Evolutionary conservation across 495 filamentous ascomycete genomes (phyloP), one percentile per base, ranked within the genome.

Genomic region (Mycothermus thermophilus): DNA sequence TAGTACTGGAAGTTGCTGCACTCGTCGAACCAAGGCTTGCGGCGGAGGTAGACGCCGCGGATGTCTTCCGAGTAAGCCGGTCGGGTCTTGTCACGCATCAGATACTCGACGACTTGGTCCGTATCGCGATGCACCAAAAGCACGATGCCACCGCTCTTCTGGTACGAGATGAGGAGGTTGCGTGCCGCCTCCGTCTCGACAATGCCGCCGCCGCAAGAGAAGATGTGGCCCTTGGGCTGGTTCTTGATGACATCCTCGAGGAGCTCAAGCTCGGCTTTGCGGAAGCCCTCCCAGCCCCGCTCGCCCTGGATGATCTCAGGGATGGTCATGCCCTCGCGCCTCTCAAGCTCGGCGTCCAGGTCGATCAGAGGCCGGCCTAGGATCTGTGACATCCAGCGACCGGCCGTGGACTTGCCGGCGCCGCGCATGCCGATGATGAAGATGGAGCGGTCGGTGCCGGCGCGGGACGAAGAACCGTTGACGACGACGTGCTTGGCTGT

Each of bases 401-500:
- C 88, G 14, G 83, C 77, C 3, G 90, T 99, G 1, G 92, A 92
- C 63, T 99, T 99, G 24, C 90, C 90, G 32, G 85, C 92, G 47
- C 92, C 90, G 42, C 90, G 76, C 90, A 99, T 99, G 13, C 90
- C 90, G 43, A 99, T 86, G 48, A 99, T 80, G 58, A 92, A 80
- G 37, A 96, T 76, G 8, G 86, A 90, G 32, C 67, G 66, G 51
- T 69, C 44, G 8, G 52, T 51, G 15, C 31, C 26, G 3, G 55
- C 43, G n/a, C 42, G 58, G 17, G 46, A 49, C 14, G 64, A 64
- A 18, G 63, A n/a, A n/a, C n/a, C n/a, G n/a, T n/a, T n/a, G n/a
- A n/a, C 53, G 32, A 53, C 59, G 11, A 44, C 44, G 33, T 54
- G 52, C n/a, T 50, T 45, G 37, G 38, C 28, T 47, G 60, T 28